A percentile compares a stretch with the other conserved stretches of the same genome.
These are phyloP conservation scores for Colletotrichum costaricense DNA, from an alignment of 2,329 filamentous ascomycete species.

Conservation along the genomic window DNA sequence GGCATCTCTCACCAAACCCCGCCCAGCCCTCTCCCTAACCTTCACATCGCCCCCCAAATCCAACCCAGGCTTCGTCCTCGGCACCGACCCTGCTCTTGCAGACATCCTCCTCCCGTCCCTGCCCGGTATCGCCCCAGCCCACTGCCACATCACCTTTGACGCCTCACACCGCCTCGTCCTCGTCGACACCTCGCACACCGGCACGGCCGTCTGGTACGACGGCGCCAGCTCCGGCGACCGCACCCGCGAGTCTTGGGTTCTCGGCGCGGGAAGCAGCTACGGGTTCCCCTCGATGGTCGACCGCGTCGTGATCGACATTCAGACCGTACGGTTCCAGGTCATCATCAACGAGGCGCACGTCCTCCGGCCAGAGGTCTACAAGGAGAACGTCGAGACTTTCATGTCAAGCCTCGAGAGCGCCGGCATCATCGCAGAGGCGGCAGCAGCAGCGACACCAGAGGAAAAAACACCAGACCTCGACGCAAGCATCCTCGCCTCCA, in stretches of 20 bases:
- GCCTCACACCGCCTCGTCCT: constrained; percentile 50
- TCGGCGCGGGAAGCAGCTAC: constrained; percentile 45
- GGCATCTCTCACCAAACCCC: background rate
- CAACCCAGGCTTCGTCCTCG: constrained; percentile 51
- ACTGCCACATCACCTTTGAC: constrained; percentile 54
- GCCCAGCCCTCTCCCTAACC: constrained; percentile 48
- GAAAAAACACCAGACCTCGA: background rate
- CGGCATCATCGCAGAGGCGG: background rate
- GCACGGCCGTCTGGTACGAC: constrained; percentile 56
- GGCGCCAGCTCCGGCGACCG: constrained; percentile 52
- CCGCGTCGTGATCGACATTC: constrained; percentile 52
- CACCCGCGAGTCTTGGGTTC: constrained; percentile 49
- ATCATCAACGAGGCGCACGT: constrained; percentile 50
- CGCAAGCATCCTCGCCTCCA: no score
- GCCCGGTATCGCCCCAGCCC: constrained; percentile 47
- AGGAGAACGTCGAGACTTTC: constrained; percentile 48
- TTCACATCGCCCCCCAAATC: constrained; percentile 48
- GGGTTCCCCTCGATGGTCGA: constrained; percentile 48
- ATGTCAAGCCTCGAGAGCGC: constrained; percentile 15
- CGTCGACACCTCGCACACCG: constrained; percentile 49
- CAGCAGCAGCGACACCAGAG: background rate
- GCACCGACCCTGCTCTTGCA: constrained; percentile 49
- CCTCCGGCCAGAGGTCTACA: constrained; percentile 46
- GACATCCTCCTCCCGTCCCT: constrained; percentile 51
- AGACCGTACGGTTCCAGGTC: constrained; percentile 52